Evolutionary conservation across 768 basidiomycete genomes (phyloP), one percentile per base, ranked within the genome.

Genomic region (Leccinum subgranulosum): DNA sequence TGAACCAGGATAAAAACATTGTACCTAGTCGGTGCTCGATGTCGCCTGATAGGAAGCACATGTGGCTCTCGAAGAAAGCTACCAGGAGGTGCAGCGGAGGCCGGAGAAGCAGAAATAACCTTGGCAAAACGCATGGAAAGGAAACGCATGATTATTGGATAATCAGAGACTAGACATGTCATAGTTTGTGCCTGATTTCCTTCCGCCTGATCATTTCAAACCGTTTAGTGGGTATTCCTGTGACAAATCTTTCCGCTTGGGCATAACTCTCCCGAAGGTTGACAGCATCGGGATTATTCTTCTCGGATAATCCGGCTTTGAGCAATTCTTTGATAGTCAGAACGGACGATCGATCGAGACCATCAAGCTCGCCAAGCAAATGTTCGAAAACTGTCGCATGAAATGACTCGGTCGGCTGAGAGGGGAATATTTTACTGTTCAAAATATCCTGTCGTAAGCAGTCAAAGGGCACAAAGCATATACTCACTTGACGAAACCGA

Each of bases 221-320:
- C 48, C 81, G 80, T 59, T 70, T 68, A 1, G 57, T 36, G 10
- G 88, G 88, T 41, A 83, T 71, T 1, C 86, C 87, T 54, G 81
- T 86, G 5, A 78, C 81, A 65, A 88, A 81, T 51, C 81, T 77
- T 49, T 81, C 83, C 3, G 86, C 86, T 73, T 89, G 87, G 11
- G 83, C 85, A 65, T 87, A 87, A 53, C 84, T 85, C 70, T 89
- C 87, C 48, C 87, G 77, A 14, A 88, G 74, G 62, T 86, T 86
- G 11, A 82, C 81, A 3, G 81, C 81, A 66, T 89, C 84, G 3
- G 83, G 80, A 53, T 83, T 73, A 48, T 86, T 86, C 69, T 81
- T 84, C 63, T 87, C 87, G 39, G 80, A 74, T 60, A 86, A 59
- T 15, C 82, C 85, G 7, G 76, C 74, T 53, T 75, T 78, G 39